Base-by-base conservation (phyloP, 177 flowering plant species). In the Vitis hybrid region DNA sequence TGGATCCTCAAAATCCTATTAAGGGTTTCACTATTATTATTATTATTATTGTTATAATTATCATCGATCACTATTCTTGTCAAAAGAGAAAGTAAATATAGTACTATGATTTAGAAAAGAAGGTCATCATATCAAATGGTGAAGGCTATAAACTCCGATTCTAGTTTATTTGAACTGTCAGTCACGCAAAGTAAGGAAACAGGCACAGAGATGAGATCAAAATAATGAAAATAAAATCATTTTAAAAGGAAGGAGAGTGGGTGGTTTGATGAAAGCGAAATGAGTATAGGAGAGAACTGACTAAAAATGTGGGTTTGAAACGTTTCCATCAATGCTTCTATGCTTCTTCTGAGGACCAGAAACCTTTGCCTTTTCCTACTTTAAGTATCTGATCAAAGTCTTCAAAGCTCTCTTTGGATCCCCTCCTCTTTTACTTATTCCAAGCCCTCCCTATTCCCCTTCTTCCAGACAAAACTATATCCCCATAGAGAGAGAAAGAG, bases 351-450 rank as follows among this genome's bases (percentile, higher is more conserved):
- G 54, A 69, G 30, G 79, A 71, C 70, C 78, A 81, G 71, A 76
- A 85, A 87, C 85, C 83, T 85, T 76, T 77, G 81, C 81, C 78
- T 82, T 87, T 84, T 85, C 87, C 87, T 72, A 84, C 87, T 85
- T 84, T 78, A 82, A 82, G 83, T 77, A 81, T 76, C 79, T 86
- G 78, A 78, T 77, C 77, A 32, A 73, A 55, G 15, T 64, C 72
- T 77, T 74, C 60, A 71, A 70, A 66, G 27, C 79, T 52, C 74
- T 80, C 80, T 74, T 71, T 72, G 78, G 82, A 82, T 72, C 75
- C 79, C 62, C 60, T 60, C 19, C 59, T n/a, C 68, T 59, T 67
- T 55, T 65, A 2, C 65, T 57, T 55, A 60, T 48, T 60, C 63
- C 66, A 56, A 59, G 1, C 64, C 70, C 62, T 68, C 50, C 60